Evolutionary conservation across 495 filamentous ascomycete genomes (phyloP).

Genomic region (Schizothecium vesticola): DNA sequence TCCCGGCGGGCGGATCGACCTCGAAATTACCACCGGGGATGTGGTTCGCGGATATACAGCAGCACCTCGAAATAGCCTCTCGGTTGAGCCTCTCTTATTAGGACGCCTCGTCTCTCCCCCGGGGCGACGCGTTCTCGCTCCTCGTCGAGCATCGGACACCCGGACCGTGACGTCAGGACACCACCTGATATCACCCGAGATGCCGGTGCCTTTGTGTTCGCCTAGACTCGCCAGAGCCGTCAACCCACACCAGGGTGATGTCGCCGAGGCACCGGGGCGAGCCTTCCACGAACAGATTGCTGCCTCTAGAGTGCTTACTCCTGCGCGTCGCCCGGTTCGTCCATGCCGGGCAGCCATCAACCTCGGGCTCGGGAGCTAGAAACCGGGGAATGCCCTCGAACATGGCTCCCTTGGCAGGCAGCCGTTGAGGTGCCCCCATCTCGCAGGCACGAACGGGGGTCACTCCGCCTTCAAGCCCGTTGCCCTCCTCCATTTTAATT

Average conservation of each 20-base stretch:
- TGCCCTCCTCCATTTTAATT: not conserved
- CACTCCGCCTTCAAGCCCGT: not conserved
- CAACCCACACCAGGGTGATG: not conserved
- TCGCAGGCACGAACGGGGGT: not conserved
- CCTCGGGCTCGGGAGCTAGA: not conserved
- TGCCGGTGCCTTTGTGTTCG: conserved; percentile 1
- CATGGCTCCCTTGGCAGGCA: not conserved
- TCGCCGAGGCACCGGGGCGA: not conserved
- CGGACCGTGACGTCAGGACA: conserved; percentile 19
- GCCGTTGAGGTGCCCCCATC: not conserved
- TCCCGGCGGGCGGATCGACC: not conserved
- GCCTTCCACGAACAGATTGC: not conserved
- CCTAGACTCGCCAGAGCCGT: not conserved
- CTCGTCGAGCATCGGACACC: not conserved
- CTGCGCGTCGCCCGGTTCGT: not conserved
- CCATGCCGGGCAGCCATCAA: not conserved
- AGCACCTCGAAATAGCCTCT: not conserved
- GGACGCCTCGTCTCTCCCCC: not conserved
- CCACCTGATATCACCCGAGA: conserved; percentile 15
- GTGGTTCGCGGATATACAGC: not conserved
- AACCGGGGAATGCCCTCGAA: not conserved
- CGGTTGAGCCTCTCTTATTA: not conserved
- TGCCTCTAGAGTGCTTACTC: not conserved
- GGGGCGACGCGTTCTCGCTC: not conserved
- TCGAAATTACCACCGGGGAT: not conserved